These are phyloP conservation scores for Daldinia bambusicola DNA, from an alignment of 495 filamentous ascomycete species.

Conservation along the genomic window DNA sequence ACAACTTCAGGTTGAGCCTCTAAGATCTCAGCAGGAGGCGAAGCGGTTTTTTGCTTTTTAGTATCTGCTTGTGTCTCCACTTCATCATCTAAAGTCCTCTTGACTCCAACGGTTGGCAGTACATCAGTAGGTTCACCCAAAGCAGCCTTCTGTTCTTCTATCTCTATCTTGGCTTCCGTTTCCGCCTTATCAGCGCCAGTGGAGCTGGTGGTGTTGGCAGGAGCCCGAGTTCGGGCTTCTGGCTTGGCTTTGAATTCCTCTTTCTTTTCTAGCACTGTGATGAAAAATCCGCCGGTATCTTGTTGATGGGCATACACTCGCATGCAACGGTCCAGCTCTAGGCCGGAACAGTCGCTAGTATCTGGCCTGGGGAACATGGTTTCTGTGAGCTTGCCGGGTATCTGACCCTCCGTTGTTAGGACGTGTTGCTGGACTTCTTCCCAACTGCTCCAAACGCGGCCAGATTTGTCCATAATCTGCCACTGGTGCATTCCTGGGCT, in stretches of 20 bases:
- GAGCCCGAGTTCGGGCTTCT: constrained; percentile 67
- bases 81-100: constrained; percentile 49
- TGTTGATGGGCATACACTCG: constrained; percentile 93
- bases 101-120: constrained; percentile 44
- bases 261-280: constrained; percentile 91
- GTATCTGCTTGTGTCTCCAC: constrained; percentile 42
- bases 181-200: constrained; percentile 45
- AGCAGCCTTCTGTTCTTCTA: constrained; percentile 49
- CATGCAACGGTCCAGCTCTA: constrained; percentile 91
- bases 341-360: constrained; percentile 59
- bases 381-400: constrained; percentile 71
- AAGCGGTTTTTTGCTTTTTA: constrained; percentile 43
- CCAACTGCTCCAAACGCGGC: constrained; percentile 78
- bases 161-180: constrained; percentile 54
- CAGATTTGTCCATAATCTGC: constrained; percentile 88
- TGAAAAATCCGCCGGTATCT: constrained; percentile 97
- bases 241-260: constrained; percentile 86
- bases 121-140: constrained; percentile 47
- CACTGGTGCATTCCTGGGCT: constrained; percentile 76
- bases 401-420: constrained; percentile 64
- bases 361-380: constrained; percentile 82
- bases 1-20: constrained; percentile 18
- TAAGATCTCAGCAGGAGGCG: constrained; percentile 20
- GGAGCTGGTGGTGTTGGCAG: constrained; percentile 52
- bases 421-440: constrained; percentile 75